Evolutionary conservation across 2,329 filamentous ascomycete genomes (phyloP).

Genomic region (Fusarium praegraminearum): DNA sequence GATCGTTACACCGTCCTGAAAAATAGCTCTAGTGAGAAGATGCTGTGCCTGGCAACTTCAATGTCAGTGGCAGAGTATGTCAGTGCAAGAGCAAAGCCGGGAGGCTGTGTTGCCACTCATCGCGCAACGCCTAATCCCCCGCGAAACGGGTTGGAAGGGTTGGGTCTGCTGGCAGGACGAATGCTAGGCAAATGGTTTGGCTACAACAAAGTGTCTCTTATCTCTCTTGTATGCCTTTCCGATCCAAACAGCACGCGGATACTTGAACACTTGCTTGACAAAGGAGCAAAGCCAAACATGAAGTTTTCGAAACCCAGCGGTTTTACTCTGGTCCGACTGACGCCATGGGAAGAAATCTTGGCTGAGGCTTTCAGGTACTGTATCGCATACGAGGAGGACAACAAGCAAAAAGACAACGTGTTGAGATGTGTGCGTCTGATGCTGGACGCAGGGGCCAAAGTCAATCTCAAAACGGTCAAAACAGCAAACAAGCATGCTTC

Average conservation of each 20-base stretch:
- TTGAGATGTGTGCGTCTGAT: conserved; percentile 8
- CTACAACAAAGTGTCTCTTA: neutral
- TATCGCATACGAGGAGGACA: fast-evolving
- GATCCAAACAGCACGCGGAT: fast-evolving
- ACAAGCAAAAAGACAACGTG: neutral
- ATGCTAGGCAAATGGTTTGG: neutral
- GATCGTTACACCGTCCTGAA: fast-evolving
- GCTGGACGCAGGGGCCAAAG: neutral
- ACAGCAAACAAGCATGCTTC: neutral
- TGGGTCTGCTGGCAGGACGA: too few species aligned
- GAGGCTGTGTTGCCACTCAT: neutral
- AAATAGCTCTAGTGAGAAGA: neutral
- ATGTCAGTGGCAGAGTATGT: neutral
- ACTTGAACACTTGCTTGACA: neutral
- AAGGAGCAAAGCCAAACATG: conserved; percentile 8
- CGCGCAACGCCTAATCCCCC: fast-evolving
- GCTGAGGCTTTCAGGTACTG: neutral
- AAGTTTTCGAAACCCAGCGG: fast-evolving
- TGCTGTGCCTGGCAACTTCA: neutral
- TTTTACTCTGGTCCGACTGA: neutral
- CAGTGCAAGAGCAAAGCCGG: neutral
- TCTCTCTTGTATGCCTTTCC: neutral
- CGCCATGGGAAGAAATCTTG: conserved; percentile 8
- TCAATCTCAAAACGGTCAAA: neutral
- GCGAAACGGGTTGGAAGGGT: fast-evolving